These are phyloP conservation scores for Eutypa lata DNA, from an alignment of 2,329 filamentous ascomycete genomes.

Conservation along the genomic window DNA sequence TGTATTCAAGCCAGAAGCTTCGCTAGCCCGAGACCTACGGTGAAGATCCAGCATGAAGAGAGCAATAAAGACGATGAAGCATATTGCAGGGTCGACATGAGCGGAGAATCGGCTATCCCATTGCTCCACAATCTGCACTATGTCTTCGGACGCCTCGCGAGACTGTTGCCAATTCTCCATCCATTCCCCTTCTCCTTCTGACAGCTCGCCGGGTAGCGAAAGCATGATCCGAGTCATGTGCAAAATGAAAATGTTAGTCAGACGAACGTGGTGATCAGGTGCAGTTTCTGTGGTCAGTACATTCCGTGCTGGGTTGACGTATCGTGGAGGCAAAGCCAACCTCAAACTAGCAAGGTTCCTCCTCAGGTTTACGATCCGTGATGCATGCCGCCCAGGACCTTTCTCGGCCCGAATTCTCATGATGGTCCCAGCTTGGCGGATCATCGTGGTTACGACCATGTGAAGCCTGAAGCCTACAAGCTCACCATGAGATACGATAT, in stretches of 20 bases:
- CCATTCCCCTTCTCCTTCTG: slow-evolving; percentile 17
- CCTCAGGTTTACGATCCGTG: slow-evolving; percentile 13
- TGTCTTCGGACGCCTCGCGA: slow-evolving; percentile 29
- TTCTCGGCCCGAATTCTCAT: slow-evolving; percentile 16
- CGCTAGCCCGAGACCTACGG: slow-evolving; percentile 11
- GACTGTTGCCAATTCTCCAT: slow-evolving; percentile 23
- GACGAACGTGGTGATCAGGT: slow-evolving; percentile 22
- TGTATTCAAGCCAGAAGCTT: not conserved
- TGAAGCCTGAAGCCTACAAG: slow-evolving; percentile 23
- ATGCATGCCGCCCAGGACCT: slow-evolving; percentile 8
- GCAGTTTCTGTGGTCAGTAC: slow-evolving; percentile 23
- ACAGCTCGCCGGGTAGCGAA: slow-evolving; percentile 10
- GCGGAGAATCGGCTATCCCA: slow-evolving; percentile 30
- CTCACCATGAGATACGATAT: slow-evolving; percentile 13
- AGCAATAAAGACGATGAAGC: slow-evolving; percentile 27
- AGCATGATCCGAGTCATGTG: slow-evolving; percentile 20
- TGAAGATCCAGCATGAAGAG: slow-evolving; percentile 29
- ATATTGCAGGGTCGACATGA: slow-evolving; percentile 32
- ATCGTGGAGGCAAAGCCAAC: slow-evolving; percentile 27
- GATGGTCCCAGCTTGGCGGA: slow-evolving; percentile 22
- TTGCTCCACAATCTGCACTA: slow-evolving; percentile 25
- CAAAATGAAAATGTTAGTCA: slow-evolving; percentile 23
- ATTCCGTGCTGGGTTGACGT: slow-evolving; percentile 29
- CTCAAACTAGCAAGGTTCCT: slow-evolving; percentile 19
- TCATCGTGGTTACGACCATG: slow-evolving; percentile 23